Percentiles rank a stretch among this genome's conserved stretches.
Evolutionary conservation across 306 rosid species (phyloP).

Genomic region (Cyamopsis tetragonoloba): DNA sequence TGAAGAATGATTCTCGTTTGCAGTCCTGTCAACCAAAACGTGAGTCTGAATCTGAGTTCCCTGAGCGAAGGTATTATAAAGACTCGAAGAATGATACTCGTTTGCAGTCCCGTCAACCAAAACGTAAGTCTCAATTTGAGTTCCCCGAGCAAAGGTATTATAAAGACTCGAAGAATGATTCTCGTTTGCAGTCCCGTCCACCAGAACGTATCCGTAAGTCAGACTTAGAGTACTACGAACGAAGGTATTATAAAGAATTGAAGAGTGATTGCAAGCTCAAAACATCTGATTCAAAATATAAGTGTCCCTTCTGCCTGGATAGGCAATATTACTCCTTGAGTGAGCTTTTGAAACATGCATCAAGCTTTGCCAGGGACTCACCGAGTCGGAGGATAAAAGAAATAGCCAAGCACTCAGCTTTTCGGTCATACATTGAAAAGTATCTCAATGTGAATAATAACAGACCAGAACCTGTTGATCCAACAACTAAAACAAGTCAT

Average conservation of each 20-base stretch:
- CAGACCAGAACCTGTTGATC: no score
- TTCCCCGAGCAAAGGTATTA: no score
- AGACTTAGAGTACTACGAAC: slow-evolving; percentile 35
- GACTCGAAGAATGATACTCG: no score
- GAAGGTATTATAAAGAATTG: slow-evolving; percentile 39
- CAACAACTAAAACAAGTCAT: no score
- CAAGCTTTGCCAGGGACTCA: slow-evolving; percentile 20
- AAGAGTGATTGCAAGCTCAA: slow-evolving; percentile 38
- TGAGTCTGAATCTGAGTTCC: no score
- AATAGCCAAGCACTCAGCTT: slow-evolving; percentile 55
- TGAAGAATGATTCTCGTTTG: no score
- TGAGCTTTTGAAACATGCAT: slow-evolving; percentile 60
- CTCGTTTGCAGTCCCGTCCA: slow-evolving; percentile 20
- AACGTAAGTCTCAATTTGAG: slow-evolving; percentile 36
- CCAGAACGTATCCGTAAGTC: slow-evolving; percentile 22
- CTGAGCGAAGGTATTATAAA: no score
- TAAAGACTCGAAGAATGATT: no score
- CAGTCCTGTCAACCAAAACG: no score
- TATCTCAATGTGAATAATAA: slow-evolving; percentile 25
- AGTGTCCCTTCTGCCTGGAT: slow-evolving; percentile 63
- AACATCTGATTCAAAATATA: slow-evolving; percentile 40
- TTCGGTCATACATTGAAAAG: slow-evolving; percentile 43
- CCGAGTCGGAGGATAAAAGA: slow-evolving; percentile 28
- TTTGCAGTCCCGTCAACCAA: slow-evolving; percentile 23
- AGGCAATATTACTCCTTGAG: slow-evolving; percentile 27